phyloP scores from a whole-genome alignment of 805 yeast species.

The Zygoascus biomembranicola region DNA sequence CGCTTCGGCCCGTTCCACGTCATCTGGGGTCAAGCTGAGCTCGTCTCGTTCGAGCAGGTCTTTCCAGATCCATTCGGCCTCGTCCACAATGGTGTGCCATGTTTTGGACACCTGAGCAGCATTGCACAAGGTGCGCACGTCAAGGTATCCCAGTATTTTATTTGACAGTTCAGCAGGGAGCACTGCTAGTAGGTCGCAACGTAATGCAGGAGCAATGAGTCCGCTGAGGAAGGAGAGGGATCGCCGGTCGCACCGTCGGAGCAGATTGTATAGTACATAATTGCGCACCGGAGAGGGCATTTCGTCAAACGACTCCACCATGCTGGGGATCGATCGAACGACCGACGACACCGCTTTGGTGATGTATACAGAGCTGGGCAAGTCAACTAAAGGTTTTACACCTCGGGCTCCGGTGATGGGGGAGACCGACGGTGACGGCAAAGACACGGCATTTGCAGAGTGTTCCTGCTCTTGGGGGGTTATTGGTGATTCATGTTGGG shows the following conservation, averaged over 20 bases:
- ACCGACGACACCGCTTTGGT: neutral
- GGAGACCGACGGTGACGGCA: slow-evolving; percentile 1
- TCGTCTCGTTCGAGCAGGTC: slow-evolving; percentile 54
- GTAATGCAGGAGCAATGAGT: slow-evolving; percentile 45
- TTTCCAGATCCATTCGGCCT: slow-evolving; percentile 62
- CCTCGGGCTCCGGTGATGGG: slow-evolving; percentile 1
- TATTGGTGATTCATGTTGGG: no score
- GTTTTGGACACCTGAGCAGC: slow-evolving; percentile 55
- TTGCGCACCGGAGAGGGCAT: slow-evolving; percentile 40
- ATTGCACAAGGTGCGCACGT: slow-evolving; percentile 50
- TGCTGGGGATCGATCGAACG: slow-evolving; percentile 13
- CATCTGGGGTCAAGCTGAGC: slow-evolving; percentile 27
- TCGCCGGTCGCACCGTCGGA: slow-evolving; percentile 51
- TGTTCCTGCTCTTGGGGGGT: no score
- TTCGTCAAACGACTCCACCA: slow-evolving; percentile 26
- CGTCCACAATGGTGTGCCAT: slow-evolving; percentile 63
- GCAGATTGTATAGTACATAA: slow-evolving; percentile 44
- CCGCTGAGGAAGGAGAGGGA: slow-evolving; percentile 54
- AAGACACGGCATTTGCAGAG: neutral
- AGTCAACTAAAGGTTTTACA: neutral
- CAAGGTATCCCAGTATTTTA: slow-evolving; percentile 57
- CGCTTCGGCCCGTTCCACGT: slow-evolving; percentile 32
- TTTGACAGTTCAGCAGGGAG: slow-evolving; percentile 71
- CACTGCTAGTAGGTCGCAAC: slow-evolving; percentile 61
- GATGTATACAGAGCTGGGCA: neutral